Evolutionary conservation across 73 alveolate species (phyloP).

Genomic region (Diophrys sp.): DNA sequence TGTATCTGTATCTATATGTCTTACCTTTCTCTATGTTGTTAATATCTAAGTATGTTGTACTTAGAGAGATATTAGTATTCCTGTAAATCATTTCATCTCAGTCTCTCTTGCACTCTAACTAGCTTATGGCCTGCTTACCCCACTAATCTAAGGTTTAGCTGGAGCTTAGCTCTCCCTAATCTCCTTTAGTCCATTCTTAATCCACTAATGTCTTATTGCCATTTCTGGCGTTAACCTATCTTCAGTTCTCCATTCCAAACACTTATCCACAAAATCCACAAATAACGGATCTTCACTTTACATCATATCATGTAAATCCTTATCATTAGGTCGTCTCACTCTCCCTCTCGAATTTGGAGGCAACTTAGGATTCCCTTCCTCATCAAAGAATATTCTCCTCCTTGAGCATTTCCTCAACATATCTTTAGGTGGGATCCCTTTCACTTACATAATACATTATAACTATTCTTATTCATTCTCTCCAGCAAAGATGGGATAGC

Average conservation of each 20-base stretch:
- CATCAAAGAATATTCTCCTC: constrained; percentile 47
- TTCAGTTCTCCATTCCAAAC: constrained; percentile 80
- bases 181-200: constrained; percentile 31
- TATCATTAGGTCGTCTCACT: constrained; percentile 34
- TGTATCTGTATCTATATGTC: too few relatives aligned
- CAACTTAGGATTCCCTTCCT: constrained; percentile 26
- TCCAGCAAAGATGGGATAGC: constrained; percentile 79
- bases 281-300: constrained; percentile 3
- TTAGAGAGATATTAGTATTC: too few relatives aligned
- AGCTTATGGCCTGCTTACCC: too few relatives aligned
- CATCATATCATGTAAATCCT: neutral
- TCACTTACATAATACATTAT: constrained; percentile 47
- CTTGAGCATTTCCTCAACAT: constrained; percentile 47
- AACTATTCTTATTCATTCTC: constrained; percentile 68
- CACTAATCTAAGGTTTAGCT: too few relatives aligned
- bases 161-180: neutral
- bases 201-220: constrained; percentile 79
- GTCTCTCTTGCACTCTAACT: too few relatives aligned
- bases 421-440: constrained; percentile 75
- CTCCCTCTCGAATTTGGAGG: constrained; percentile 39
- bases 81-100: too few relatives aligned
- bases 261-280: constrained; percentile 68
- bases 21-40: too few relatives aligned
- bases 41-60: too few relatives aligned
- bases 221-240: constrained; percentile 79